A percentile compares a stretch with the other conserved stretches of the same genome.
These are phyloP conservation scores for Microcos paniculata DNA, from an alignment of 345 rosid species.

Conservation along the genomic window DNA sequence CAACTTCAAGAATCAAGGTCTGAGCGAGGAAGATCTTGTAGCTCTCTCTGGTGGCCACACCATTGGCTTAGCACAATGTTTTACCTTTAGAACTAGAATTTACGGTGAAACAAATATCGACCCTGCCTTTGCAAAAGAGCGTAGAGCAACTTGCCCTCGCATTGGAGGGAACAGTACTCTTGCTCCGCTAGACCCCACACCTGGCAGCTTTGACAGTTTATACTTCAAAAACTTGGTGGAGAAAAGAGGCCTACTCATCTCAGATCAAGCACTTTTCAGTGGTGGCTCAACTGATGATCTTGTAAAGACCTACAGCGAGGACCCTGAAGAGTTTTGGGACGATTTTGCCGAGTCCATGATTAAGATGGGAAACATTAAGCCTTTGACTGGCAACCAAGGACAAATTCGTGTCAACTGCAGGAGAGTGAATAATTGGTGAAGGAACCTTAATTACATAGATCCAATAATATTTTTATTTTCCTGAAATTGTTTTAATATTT, in stretches of 20 bases:
- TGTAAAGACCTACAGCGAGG: conserved; percentile 29
- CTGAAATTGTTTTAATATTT: neutral
- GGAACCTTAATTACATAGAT: too few relatives aligned
- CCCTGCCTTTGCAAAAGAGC: conserved; percentile 18
- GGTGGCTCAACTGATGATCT: conserved; percentile 30
- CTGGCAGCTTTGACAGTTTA: conserved; percentile 28
- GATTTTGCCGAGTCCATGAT: conserved; percentile 46
- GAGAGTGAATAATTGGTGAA: too few relatives aligned
- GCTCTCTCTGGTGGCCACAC: conserved; percentile 26
- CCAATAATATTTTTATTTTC: too few relatives aligned
- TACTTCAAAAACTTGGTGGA: conserved; percentile 29
- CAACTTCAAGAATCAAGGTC: conserved; percentile 38
- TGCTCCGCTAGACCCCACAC: conserved; percentile 27
- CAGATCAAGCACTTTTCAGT: conserved; percentile 40
- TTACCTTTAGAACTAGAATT: conserved; percentile 29
- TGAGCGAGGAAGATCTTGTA: conserved; percentile 25
- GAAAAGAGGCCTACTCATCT: conserved; percentile 38
- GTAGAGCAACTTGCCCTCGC: conserved; percentile 24
- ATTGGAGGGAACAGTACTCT: conserved; percentile 26
- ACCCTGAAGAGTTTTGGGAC: neutral
- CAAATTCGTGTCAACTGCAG: conserved; percentile 39
- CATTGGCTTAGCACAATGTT: conserved; percentile 25
- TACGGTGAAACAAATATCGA: conserved; percentile 39
- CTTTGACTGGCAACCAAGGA: conserved; percentile 33
- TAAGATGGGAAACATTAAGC: conserved; percentile 41